These are phyloP conservation scores for Pestalotiopsis sp. DNA, from an alignment of 2,329 filamentous ascomycete genomes.

Conservation along the genomic window DNA sequence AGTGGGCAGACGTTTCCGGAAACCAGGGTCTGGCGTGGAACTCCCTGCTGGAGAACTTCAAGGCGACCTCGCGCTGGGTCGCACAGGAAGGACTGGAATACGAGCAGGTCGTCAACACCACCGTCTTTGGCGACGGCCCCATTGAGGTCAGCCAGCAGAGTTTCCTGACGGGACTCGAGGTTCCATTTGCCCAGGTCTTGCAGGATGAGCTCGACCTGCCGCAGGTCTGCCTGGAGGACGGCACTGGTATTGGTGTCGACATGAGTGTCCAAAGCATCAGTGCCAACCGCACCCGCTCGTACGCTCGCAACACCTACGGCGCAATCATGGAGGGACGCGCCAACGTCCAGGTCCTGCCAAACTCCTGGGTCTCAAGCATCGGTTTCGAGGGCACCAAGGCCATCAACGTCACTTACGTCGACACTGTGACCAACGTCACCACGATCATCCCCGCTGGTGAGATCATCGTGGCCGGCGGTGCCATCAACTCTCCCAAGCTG, in stretches of 20 bases:
- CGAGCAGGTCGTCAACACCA: background rate
- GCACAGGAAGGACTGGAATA: background rate
- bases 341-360: conserved; percentile 19
- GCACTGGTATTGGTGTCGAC: conserved; percentile 22
- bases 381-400: conserved; percentile 35
- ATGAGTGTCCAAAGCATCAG: conserved; percentile 15
- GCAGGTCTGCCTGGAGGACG: conserved; percentile 17
- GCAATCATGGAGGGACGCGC: conserved; percentile 11
- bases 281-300: conserved; percentile 20
- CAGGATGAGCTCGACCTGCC: background rate
- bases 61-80: background rate
- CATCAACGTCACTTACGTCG: conserved; percentile 35
- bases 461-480: conserved; percentile 29
- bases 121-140: background rate
- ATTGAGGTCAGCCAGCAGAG: background rate
- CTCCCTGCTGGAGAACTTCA: conserved; percentile 4
- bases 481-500: conserved; percentile 29
- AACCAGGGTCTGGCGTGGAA: conserved; percentile 3
- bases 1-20: conserved; percentile 17
- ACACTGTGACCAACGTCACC: conserved; percentile 29
- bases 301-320: conserved; percentile 21
- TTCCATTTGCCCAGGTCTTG: background rate
- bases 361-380: conserved; percentile 35
- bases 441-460: conserved; percentile 32
- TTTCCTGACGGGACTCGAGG: background rate